These are phyloP conservation scores for Leucosporidium creatinivorum DNA, from an alignment of 768 basidiomycete species.

Conservation along the genomic window DNA sequence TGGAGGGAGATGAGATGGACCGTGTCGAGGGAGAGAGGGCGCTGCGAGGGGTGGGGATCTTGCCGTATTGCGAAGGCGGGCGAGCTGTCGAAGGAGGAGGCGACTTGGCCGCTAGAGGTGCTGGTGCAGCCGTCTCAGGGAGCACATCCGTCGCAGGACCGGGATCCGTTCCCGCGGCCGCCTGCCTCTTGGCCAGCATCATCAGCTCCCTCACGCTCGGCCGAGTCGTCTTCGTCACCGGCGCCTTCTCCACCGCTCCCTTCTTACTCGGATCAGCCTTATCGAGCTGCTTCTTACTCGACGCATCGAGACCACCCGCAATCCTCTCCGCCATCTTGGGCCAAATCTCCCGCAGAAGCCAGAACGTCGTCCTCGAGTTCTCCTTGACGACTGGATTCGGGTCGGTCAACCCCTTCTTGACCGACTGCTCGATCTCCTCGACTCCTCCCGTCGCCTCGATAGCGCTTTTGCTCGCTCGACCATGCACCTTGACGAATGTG, in stretches of 20 bases:
- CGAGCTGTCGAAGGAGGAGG: no score
- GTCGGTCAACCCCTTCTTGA: constrained; percentile 69
- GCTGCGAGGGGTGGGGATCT: no score
- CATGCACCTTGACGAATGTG: constrained; percentile 67
- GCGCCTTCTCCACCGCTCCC: background rate
- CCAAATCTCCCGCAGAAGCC: constrained; percentile 74
- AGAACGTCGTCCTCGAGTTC: constrained; percentile 62
- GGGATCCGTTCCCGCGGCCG: background rate
- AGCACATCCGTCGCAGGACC: background rate
- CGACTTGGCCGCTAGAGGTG: no score
- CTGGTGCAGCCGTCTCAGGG: background rate
- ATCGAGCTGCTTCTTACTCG: constrained; percentile 72
- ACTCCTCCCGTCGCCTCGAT: constrained; percentile 64
- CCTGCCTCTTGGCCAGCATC: constrained; percentile 14
- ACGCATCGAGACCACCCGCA: constrained; percentile 59
- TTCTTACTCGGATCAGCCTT: constrained; percentile 46
- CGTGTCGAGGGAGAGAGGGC: no score
- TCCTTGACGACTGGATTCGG: constrained; percentile 73
- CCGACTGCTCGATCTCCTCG: constrained; percentile 63
- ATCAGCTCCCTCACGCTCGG: constrained; percentile 22
- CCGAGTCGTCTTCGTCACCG: constrained; percentile 12
- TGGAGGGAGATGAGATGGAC: no score
- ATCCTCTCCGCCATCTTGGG: constrained; percentile 58
- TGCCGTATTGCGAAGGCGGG: no score
- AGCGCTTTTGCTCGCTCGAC: constrained; percentile 52